phyloP scores from a whole-genome alignment of 352 stramenopile genomes.

The Pythium oligandrum region DNA sequence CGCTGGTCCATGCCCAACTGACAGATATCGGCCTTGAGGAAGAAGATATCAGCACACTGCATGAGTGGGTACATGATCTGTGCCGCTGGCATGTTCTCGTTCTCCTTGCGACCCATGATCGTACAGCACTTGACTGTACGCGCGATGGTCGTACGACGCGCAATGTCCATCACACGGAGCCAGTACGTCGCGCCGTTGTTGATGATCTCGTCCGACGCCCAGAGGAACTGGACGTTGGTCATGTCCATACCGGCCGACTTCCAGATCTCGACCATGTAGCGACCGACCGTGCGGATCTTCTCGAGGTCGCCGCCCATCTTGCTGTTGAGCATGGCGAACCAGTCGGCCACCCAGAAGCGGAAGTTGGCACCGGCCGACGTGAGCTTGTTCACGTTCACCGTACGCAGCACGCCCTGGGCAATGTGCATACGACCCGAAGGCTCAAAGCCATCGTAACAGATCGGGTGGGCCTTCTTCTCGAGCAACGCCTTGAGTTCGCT shows the following conservation, averaged over 20 bases:
- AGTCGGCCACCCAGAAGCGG: slow-evolving; percentile 99
- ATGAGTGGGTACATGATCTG: slow-evolving; percentile 97
- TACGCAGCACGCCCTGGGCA: slow-evolving; percentile 94
- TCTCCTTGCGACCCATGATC: slow-evolving; percentile 97
- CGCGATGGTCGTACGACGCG: slow-evolving; percentile 86
- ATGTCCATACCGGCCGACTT: slow-evolving; percentile 99
- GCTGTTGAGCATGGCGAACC: slow-evolving; percentile 99
- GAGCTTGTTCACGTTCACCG: slow-evolving; percentile 96
- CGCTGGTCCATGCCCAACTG: slow-evolving; percentile 99
- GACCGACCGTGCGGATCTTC: slow-evolving; percentile 94
- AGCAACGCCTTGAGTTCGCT: slow-evolving; percentile 80
- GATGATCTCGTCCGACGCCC: slow-evolving; percentile 96
- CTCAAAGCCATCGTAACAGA: slow-evolving; percentile 99
- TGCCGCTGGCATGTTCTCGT: slow-evolving; percentile 87
- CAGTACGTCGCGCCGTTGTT: slow-evolving; percentile 88
- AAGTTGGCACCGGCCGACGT: slow-evolving; percentile 94
- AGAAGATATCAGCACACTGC: slow-evolving; percentile 99
- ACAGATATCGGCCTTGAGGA: slow-evolving; percentile 98
- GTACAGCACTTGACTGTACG: slow-evolving; percentile 98
- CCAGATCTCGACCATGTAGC: slow-evolving; percentile 99
- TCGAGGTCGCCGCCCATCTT: slow-evolving; percentile 98
- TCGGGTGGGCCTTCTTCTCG: slow-evolving; percentile 85
- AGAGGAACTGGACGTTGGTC: slow-evolving; percentile 98
- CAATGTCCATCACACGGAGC: slow-evolving; percentile 93
- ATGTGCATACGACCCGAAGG: slow-evolving; percentile 99